A percentile compares a stretch with the other conserved stretches of the same genome.
Conservation (phyloP, 805 yeast genomes). For the Brettanomyces sp. region DNA sequence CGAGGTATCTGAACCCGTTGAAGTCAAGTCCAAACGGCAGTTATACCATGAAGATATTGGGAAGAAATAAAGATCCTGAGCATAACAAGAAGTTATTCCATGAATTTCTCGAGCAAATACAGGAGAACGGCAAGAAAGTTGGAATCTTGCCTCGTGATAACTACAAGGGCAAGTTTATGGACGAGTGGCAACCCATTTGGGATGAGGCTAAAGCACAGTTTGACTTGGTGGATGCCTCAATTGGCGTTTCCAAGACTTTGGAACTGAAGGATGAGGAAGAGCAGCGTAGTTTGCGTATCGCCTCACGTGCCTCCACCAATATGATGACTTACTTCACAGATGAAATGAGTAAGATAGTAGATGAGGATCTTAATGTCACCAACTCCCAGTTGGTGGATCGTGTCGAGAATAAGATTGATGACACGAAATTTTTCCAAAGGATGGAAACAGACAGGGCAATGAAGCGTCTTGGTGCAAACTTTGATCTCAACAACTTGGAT, state of each 20-base stretch:
- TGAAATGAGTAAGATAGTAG: constrained; percentile 80
- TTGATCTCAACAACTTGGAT: constrained; percentile 70
- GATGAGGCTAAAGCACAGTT: constrained; percentile 25
- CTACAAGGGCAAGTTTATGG: constrained; percentile 75
- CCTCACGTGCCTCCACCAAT: constrained; percentile 68
- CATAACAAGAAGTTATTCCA: constrained; percentile 61
- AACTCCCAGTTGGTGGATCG: constrained; percentile 66
- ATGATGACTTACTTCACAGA: constrained; percentile 78
- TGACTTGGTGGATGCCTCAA: constrained; percentile 43
- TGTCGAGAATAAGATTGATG: constrained; percentile 77
- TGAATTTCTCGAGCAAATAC: constrained; percentile 41
- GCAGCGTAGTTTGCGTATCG: constrained; percentile 50
- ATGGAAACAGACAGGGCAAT: constrained; percentile 36
- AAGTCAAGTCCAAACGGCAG: constrained; percentile 30
- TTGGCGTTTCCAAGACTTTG: constrained; percentile 46
- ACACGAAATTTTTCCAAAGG: constrained; percentile 52
- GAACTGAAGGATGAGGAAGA: constrained; percentile 79
- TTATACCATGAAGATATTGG: constrained; percentile 39
- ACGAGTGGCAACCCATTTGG: constrained; percentile 58
- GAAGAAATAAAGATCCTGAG: constrained; percentile 73
- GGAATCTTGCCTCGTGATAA: constrained; percentile 72
- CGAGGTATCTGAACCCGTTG: constrained; percentile 63
- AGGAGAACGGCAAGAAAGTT: constrained; percentile 36
- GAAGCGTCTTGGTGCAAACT: constrained; percentile 55
- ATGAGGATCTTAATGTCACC: constrained; percentile 71